These are phyloP conservation scores for Aureobasidium zeae DNA, from an alignment of 2,329 filamentous ascomycete species.

Conservation along the genomic window DNA sequence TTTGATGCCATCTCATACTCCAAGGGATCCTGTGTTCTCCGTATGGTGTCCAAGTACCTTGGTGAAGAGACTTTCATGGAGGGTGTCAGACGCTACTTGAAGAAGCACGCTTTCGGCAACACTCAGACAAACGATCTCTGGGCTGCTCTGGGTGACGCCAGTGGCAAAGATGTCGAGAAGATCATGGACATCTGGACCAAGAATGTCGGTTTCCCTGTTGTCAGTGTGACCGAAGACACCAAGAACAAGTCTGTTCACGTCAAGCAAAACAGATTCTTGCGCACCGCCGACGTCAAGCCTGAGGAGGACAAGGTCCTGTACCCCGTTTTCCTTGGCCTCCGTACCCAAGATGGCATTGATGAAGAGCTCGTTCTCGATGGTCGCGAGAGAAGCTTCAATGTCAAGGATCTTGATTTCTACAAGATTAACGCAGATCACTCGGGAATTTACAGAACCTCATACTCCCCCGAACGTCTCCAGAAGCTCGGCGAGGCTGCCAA, in stretches of 20 bases:
- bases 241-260: constrained; percentile 65
- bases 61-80: constrained; percentile 90
- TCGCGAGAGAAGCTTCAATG: constrained; percentile 67
- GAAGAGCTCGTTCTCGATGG: constrained; percentile 62
- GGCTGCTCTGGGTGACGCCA: constrained; percentile 77
- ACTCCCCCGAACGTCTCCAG: constrained; percentile 69
- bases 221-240: constrained; percentile 71
- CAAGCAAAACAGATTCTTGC: constrained; percentile 90
- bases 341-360: constrained; percentile 73
- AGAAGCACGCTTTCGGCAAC: constrained; percentile 95
- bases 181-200: constrained; percentile 98
- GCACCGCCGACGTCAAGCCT: constrained; percentile 85
- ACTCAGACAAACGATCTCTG: constrained; percentile 86
- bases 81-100: constrained; percentile 81
- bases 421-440: constrained; percentile 95
- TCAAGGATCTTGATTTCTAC: constrained; percentile 78
- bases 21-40: constrained; percentile 88
- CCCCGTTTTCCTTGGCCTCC: constrained; percentile 79
- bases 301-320: constrained; percentile 84
- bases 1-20: constrained; percentile 97
- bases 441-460: constrained; percentile 83
- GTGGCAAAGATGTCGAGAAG: constrained; percentile 79
- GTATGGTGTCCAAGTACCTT: constrained; percentile 94
- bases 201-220: constrained; percentile 85
- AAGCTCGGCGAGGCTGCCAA: constrained; percentile 86